Evolutionary conservation across 1,284 basidiomycete genomes (phyloP), one percentile per base, ranked within the genome.

Genomic region (Leccinum angustisporum): DNA sequence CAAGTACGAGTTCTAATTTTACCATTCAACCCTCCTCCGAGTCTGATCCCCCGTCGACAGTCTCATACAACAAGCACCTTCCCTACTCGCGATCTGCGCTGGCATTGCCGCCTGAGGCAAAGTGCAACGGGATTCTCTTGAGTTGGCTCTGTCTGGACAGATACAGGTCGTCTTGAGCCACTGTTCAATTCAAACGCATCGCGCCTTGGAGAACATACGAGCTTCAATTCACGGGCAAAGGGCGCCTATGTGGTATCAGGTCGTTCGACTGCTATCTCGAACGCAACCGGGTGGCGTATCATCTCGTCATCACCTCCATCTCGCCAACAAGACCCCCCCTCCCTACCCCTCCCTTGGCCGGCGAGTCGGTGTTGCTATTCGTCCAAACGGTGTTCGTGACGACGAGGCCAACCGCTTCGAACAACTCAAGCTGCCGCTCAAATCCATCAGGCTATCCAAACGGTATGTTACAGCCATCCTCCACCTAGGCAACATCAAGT

Each of bases 211-310:
- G 95, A 94, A 76, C 97, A 97, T 75, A 94, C 93, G 96, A 98
- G 73, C 83, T 98, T 2, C 95, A 98, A 77, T 97, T 97, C 79
- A 90, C 84, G 54, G 95, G 97, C 25, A 89, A 92, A 56, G 96
- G 96, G 8, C 85, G 94, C 11, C 79, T 99, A 0, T 87, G 85
- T 58, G 97, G 97, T 66, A 80, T 95, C 72, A 99, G 98, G 77
- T 97, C 94, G 0, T 88, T 98, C 66, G 95, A 98, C 72, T 99
- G 98, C 79, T 98, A 97, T 78, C 85, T 99, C 61, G 95, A 99
- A 76, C 85, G 92, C 53, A 91, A 89, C 63, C 86, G 94, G 25
- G 25, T 25, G 25, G 25, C 25, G 25, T 25, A 25, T 25, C 25
- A 25, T 25, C 25, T 25, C 25, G 25, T 25, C 25, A 25, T 25